Conservation (phyloP, 1,284 basidiomycete genomes). For the Mycosarcoma maydis region DNA sequence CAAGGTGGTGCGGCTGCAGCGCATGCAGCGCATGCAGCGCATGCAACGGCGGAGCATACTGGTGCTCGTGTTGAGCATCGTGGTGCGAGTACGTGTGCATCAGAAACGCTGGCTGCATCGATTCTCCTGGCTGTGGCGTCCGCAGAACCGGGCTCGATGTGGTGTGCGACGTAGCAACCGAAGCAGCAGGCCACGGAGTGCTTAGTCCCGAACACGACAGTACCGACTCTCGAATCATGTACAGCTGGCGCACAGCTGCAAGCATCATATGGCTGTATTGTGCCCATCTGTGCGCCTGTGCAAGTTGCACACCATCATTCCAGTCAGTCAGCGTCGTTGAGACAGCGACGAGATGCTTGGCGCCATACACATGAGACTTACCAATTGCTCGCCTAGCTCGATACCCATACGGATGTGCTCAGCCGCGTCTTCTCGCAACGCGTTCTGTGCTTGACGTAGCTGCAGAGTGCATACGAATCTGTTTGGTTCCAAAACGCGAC, state of each 20-base stretch:
- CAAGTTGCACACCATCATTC: too few relatives aligned
- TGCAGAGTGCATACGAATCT: conserved; percentile 27
- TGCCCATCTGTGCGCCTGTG: conserved; percentile 16
- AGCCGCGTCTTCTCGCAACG: background rate
- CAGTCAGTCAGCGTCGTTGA: too few relatives aligned
- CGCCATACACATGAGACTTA: conserved; percentile 14
- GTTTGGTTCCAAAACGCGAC: background rate
- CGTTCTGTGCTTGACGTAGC: conserved; percentile 1
- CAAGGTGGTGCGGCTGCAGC: background rate
- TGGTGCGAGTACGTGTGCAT: background rate
- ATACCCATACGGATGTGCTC: conserved; percentile 5
- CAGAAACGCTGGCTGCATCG: background rate
- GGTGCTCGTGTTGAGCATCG: background rate
- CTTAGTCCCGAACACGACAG: conserved; percentile 2
- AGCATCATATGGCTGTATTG: conserved; percentile 8
- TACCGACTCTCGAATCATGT: background rate
- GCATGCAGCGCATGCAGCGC: background rate
- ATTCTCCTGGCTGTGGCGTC: conserved; percentile 3
- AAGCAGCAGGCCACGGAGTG: conserved; percentile 14
- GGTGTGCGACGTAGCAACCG: conserved; percentile 2
- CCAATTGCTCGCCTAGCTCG: conserved; percentile 20
- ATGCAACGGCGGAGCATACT: background rate
- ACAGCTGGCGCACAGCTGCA: conserved; percentile 3
- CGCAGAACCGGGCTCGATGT: conserved; percentile 9
- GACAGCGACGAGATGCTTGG: too few relatives aligned